A percentile compares a stretch with the other conserved stretches of the same genome.
Evolutionary conservation across 495 filamentous ascomycete genomes (phyloP).

Genomic region (Aspergillus avenaceus): DNA sequence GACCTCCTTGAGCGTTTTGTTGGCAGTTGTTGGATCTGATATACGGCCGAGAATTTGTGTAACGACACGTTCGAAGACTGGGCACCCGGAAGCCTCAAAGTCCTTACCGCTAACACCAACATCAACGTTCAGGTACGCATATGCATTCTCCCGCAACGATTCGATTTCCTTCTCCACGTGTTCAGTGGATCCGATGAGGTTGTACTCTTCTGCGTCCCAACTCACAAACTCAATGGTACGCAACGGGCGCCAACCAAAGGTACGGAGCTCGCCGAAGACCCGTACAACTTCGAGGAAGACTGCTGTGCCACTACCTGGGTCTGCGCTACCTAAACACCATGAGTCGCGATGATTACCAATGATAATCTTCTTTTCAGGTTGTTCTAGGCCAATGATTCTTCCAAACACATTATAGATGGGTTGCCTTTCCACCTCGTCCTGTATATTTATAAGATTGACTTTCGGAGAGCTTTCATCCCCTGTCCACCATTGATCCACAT

Average conservation of each 20-base stretch:
- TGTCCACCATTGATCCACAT: conserved; percentile 75
- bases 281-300: conserved; percentile 83
- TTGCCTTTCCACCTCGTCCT: conserved; percentile 77
- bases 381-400: conserved; percentile 74
- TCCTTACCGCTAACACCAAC: conserved; percentile 70
- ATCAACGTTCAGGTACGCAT: conserved; percentile 92
- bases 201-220: conserved; percentile 94
- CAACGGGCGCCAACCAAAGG: conserved; percentile 81
- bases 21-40: conserved; percentile 63
- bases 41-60: conserved; percentile 69
- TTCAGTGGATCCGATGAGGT: conserved; percentile 91
- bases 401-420: conserved; percentile 90
- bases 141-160: conserved; percentile 53
- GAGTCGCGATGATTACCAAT: conserved; percentile 93
- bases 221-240: conserved; percentile 91
- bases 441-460: conserved; percentile 81
- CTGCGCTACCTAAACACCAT: conserved; percentile 83
- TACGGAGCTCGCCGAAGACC: conserved; percentile 71
- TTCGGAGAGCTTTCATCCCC: conserved; percentile 71
- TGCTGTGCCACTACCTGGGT: conserved; percentile 86
- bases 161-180: conserved; percentile 73
- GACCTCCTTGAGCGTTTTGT: conserved; percentile 66
- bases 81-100: conserved; percentile 74
- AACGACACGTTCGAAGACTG: conserved; percentile 68
- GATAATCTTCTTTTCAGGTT: conserved; percentile 78